A percentile compares a stretch with the other conserved stretches of the same genome.
These are phyloP conservation scores for Acacia melanoxylon DNA, from an alignment of 306 rosid species.

Conservation along the genomic window DNA sequence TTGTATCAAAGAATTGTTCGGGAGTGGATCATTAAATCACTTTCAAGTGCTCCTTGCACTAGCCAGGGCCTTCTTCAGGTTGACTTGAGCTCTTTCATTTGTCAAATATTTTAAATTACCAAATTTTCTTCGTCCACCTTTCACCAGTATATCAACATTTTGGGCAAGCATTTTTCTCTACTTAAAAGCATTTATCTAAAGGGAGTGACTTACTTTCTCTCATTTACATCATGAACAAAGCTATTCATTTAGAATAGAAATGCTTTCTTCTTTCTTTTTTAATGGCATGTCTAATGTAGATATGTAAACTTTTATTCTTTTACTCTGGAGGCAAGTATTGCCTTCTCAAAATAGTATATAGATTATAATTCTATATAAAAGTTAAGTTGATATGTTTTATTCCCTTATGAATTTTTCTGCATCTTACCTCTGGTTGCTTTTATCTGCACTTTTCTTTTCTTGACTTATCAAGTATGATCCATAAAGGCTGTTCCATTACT, in stretches of 20 bases:
- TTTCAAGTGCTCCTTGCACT: slow-evolving; percentile 94
- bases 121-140: slow-evolving; percentile 8
- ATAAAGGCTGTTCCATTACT: neutral
- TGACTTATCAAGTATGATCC: neutral
- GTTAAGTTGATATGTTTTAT: neutral
- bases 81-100: slow-evolving; percentile 35
- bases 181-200: neutral
- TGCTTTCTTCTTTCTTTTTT: neutral
- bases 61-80: slow-evolving; percentile 99
- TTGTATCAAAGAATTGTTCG: slow-evolving; percentile 91
- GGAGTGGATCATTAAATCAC: slow-evolving; percentile 91
- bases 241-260: slow-evolving; percentile 4
- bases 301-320: neutral
- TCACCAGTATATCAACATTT: neutral
- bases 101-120: slow-evolving; percentile 6
- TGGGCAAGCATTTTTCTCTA: neutral
- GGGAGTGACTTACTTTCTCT: slow-evolving; percentile 21
- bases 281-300: neutral
- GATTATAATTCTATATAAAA: neutral
- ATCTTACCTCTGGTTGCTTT: slow-evolving; percentile 3
- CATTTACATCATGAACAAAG: slow-evolving; percentile 10
- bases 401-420: neutral
- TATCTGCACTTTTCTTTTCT: neutral
- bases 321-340: neutral
- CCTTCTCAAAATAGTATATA: neutral